These are phyloP conservation scores for Westerdykella ornata DNA, from an alignment of 2,329 filamentous ascomycete species.

Conservation along the genomic window DNA sequence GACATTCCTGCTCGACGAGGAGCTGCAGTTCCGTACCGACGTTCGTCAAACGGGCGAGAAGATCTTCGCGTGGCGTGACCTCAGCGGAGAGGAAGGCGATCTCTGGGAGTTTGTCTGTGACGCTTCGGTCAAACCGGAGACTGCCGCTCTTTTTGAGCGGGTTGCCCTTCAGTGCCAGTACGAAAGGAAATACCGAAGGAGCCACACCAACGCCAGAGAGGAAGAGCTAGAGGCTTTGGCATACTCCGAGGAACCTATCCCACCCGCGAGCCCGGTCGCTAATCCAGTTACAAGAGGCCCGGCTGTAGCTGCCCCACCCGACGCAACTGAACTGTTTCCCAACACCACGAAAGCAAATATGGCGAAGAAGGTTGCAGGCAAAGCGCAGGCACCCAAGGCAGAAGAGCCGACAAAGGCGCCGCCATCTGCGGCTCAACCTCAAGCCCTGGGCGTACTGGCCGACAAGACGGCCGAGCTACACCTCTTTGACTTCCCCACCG, in stretches of 20 bases:
- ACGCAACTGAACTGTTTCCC: constrained; percentile 31
- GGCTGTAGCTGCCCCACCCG: constrained; percentile 23
- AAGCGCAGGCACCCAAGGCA: constrained; percentile 24
- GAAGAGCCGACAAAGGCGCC: constrained; percentile 53
- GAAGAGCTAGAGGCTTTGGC: constrained; percentile 75
- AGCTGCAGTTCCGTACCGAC: constrained; percentile 79
- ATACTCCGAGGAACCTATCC: constrained; percentile 61
- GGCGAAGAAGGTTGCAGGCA: constrained; percentile 36
- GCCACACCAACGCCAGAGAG: constrained; percentile 71
- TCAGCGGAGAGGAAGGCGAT: constrained; percentile 88
- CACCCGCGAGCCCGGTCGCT: constrained; percentile 52
- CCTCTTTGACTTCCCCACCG: constrained; percentile 82
- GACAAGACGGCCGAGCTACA: constrained; percentile 79
- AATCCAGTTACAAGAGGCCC: constrained; percentile 43
- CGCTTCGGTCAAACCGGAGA: constrained; percentile 57
- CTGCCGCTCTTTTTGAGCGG: constrained; percentile 73
- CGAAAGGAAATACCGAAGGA: constrained; percentile 87
- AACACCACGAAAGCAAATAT: constrained; percentile 38
- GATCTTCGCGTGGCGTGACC: constrained; percentile 87
- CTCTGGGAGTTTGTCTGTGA: constrained; percentile 99
- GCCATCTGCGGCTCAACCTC: constrained; percentile 56
- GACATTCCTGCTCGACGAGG: constrained; percentile 90
- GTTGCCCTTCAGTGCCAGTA: constrained; percentile 91
- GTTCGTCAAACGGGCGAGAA: constrained; percentile 72
- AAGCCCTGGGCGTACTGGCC: constrained; percentile 64